Percentiles rank a stretch among this genome's conserved stretches.
These are phyloP conservation scores for Salvia miltiorrhiza DNA, from an alignment of 257 asterid genomes.

Conservation along the genomic window DNA sequence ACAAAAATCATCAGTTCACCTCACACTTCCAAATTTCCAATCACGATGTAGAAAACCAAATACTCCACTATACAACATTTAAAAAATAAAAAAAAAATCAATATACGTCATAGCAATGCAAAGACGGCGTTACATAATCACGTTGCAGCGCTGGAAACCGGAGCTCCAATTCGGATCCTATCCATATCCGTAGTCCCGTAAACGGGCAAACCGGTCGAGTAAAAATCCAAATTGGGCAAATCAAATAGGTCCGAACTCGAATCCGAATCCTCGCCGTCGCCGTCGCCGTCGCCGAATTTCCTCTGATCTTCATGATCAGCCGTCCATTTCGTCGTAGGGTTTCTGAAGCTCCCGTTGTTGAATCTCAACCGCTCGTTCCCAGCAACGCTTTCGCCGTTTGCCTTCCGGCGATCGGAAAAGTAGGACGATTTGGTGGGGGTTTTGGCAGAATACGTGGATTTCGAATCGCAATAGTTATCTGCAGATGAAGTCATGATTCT, in stretches of 20 bases:
- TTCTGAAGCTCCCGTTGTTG: conserved; percentile 15
- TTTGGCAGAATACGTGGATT: conserved; percentile 28
- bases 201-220: conserved; percentile 43
- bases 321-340: conserved; percentile 18
- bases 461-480: conserved; percentile 12
- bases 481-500: conserved; percentile 15
- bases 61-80: neutral
- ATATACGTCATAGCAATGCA: neutral
- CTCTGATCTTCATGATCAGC: conserved; percentile 23
- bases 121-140: neutral
- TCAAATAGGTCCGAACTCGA: conserved; percentile 91
- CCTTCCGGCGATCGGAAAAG: conserved; percentile 26
- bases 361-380: conserved; percentile 8
- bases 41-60: conserved; percentile 15
- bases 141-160: conserved; percentile 15
- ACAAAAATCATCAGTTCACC: conserved; percentile 16
- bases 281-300: conserved; percentile 39
- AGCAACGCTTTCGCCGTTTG: conserved; percentile 6
- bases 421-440: conserved; percentile 48
- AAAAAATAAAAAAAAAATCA: neutral
- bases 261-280: conserved; percentile 62
- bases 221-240: conserved; percentile 56
- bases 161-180: conserved; percentile 33
- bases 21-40: conserved; percentile 18
- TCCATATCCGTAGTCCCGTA: conserved; percentile 42